Evolutionary conservation across 306 rosid species (phyloP).

Genomic region (Begonia fuchsioides): DNA sequence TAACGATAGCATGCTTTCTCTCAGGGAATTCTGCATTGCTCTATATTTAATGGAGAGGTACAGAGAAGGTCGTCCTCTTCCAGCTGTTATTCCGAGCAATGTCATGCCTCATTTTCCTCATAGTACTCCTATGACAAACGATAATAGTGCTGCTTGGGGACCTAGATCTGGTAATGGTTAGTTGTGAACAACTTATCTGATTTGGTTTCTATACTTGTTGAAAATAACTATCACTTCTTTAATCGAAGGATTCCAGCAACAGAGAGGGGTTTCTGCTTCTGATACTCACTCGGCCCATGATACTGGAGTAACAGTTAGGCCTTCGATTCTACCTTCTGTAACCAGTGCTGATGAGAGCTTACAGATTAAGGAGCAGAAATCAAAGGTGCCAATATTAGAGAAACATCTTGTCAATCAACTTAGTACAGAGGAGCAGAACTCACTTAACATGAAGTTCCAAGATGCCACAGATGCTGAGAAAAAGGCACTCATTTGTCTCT

Average conservation of each 20-base stretch:
- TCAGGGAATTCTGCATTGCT: conserved; percentile 88
- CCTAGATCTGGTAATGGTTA: conserved; percentile 43
- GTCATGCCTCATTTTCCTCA: conserved; percentile 54
- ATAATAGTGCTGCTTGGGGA: conserved; percentile 50
- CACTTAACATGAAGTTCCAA: conserved; percentile 51
- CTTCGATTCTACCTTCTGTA: conserved; percentile 43
- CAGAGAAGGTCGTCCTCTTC: conserved; percentile 86
- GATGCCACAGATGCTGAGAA: conserved; percentile 86
- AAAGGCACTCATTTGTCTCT: conserved; percentile 36
- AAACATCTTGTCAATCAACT: conserved; percentile 67
- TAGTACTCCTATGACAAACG: conserved; percentile 32
- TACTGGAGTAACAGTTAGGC: conserved; percentile 40
- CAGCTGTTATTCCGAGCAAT: conserved; percentile 59
- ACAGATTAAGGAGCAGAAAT: conserved; percentile 36
- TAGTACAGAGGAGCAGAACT: conserved; percentile 74
- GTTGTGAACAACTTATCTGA: conserved; percentile 2
- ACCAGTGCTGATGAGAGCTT: conserved; percentile 48
- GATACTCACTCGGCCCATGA: conserved; percentile 24
- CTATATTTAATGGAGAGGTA: conserved; percentile 87
- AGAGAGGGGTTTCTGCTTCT: conserved; percentile 40
- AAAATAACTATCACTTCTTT: conserved; percentile 14
- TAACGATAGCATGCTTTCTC: conserved; percentile 97
- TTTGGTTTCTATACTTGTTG: conserved; percentile 6
- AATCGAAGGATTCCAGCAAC: conserved; percentile 54
- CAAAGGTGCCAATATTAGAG: conserved; percentile 74